Base-by-base conservation (phyloP, 2,329 filamentous ascomycete species). In the Fusarium agapanthi region DNA sequence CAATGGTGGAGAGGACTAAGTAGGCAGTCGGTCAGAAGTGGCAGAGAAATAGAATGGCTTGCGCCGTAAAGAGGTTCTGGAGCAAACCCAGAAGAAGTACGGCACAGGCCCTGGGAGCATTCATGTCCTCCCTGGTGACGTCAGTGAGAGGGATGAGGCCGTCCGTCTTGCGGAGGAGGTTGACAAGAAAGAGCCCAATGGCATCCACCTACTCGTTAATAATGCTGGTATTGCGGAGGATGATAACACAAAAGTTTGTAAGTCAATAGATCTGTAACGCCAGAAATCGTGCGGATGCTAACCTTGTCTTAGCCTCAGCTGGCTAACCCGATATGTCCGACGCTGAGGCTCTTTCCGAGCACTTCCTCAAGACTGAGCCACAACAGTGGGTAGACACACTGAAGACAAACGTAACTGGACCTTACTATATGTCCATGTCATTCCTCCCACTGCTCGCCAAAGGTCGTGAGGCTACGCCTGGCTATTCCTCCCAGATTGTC, bases 231-330 rank as follows among this genome's bases (percentile, higher is more conserved):
- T 67, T 20, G 64, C 62, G 0, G 35, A 62, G 3, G 62, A 67
- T 11, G 62, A 61, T 0, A 47, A 67, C 1, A 67, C 64, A 4
- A 67, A 47, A 4, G 67, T 67, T 8, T 67, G 64, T 67, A n/a
- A 16, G 63, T 40, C 5, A 0, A 1, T 1, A 2, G 0, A 3
- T 11, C 1, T 0, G 0, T 3, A 4, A 6, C 0, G 3, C 3
- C 0, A 5, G 2, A 9, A 8, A 10, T 15, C 2, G 0, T 24
- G 6, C 24, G 66, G 2, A 66, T 3, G 1, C 18, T 3, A 2
- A 3, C 2, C 12, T 2, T 16, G 3, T 28, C 3, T 3, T 9
- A 67, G 64, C 64, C 3, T 41, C 45, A 0, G 64, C 3, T 2
- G 64, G 64, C 0, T 62, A 67, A 5, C 64, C 64, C 0, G 53